A percentile compares a stretch with the other conserved stretches of the same genome.
Conservation (phyloP, 495 filamentous ascomycete genomes). For the Cercophora newfieldiana region DNA sequence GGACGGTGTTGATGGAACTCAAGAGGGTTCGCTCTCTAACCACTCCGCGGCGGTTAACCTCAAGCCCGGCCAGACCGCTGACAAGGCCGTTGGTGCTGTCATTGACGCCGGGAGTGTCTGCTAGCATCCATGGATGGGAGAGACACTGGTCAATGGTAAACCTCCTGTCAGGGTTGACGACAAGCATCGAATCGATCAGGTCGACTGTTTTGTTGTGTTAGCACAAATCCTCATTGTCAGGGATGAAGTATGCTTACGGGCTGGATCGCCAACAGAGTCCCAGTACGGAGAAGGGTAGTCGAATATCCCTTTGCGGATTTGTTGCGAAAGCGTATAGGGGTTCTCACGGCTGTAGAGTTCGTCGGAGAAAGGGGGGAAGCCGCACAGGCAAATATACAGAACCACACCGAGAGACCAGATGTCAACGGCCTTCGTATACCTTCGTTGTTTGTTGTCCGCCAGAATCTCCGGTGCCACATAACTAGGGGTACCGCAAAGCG, state of each 20-base stretch:
- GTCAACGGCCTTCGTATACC: constrained; percentile 94
- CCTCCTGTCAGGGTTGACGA: constrained; percentile 77
- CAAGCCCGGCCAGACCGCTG: constrained; percentile 74
- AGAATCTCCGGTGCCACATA: constrained; percentile 97
- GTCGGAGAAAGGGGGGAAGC: constrained; percentile 95
- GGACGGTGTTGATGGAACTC: constrained; percentile 76
- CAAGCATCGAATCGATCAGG: constrained; percentile 93
- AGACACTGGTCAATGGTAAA: constrained; percentile 89
- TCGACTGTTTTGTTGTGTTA: constrained; percentile 57
- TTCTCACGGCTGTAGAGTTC: constrained; percentile 79
- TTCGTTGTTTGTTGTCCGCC: constrained; percentile 70
- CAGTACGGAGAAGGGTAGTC: constrained; percentile 98
- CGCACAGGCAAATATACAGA: constrained; percentile 98
- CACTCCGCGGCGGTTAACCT: constrained; percentile 79
- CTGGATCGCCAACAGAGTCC: constrained; percentile 88
- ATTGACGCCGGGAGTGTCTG: constrained; percentile 52
- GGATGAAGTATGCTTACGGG: constrained; percentile 43
- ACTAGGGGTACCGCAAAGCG: constrained; percentile 92
- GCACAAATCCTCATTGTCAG: not conserved
- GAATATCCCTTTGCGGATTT: constrained; percentile 85
- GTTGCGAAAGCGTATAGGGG: constrained; percentile 82
- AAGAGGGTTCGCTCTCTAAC: constrained; percentile 82
- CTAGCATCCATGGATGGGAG: constrained; percentile 84
- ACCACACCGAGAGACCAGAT: constrained; percentile 97
- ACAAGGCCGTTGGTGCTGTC: constrained; percentile 96